phyloP scores from a whole-genome alignment of 805 yeast species.

The Metschnikowia proteae region DNA sequence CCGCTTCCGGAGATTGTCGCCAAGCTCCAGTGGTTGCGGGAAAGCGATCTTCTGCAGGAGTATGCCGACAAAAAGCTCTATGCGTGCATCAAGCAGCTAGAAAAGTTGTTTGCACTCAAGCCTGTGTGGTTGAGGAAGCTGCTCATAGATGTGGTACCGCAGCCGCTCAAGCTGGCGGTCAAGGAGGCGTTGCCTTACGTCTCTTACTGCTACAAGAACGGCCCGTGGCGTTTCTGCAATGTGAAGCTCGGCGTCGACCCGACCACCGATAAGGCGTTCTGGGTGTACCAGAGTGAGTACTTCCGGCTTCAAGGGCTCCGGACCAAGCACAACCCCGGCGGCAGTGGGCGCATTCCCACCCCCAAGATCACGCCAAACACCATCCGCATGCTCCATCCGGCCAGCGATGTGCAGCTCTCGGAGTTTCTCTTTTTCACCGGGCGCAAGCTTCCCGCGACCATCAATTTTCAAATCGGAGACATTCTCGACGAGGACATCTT shows the following conservation, averaged over 20 bases:
- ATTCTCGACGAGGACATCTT: slow-evolving; percentile 61
- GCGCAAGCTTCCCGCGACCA: slow-evolving; percentile 57
- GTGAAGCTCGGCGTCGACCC: slow-evolving; percentile 81
- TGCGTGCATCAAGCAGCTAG: slow-evolving; percentile 43
- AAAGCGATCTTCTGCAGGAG: slow-evolving; percentile 32
- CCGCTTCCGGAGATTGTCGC: slow-evolving; percentile 48
- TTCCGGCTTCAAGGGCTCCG: slow-evolving; percentile 51
- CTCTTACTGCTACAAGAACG: slow-evolving; percentile 75
- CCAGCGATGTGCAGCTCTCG: slow-evolving; percentile 22
- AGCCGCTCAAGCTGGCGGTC: slow-evolving; percentile 42
- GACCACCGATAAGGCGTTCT: slow-evolving; percentile 46
- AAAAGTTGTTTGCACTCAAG: slow-evolving; percentile 55
- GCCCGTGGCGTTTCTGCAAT: slow-evolving; percentile 93
- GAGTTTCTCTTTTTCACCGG: slow-evolving; percentile 66
- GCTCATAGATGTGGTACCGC: slow-evolving; percentile 52
- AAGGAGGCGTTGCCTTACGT: slow-evolving; percentile 82
- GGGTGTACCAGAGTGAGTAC: slow-evolving; percentile 78
- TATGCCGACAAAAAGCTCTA: slow-evolving; percentile 34
- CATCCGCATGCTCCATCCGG: slow-evolving; percentile 12
- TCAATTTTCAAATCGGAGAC: slow-evolving; percentile 78
- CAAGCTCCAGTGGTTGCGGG: slow-evolving; percentile 29
- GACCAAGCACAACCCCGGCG: slow-evolving; percentile 12
- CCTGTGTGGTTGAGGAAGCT: slow-evolving; percentile 88
- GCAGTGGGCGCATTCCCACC: background rate
- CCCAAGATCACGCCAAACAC: slow-evolving; percentile 28